phyloP scores from a whole-genome alignment of 2,329 filamentous ascomycete species.

The Stromatinia cepivora region DNA sequence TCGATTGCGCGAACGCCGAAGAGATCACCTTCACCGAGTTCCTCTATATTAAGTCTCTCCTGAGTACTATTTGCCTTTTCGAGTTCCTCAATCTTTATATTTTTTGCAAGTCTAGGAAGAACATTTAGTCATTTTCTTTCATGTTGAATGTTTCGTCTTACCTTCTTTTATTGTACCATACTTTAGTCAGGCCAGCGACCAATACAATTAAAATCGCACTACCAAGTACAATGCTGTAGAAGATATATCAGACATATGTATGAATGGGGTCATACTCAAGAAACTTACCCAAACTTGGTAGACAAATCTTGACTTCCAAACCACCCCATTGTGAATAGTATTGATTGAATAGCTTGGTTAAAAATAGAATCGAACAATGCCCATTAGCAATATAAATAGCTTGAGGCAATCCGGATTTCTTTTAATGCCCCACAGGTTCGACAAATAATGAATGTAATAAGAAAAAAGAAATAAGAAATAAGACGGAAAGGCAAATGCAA shows the following conservation, averaged over 20 bases:
- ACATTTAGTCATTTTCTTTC: background rate
- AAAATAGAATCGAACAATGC: background rate
- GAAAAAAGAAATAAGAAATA: background rate
- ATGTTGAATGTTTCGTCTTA: background rate
- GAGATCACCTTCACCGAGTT: conserved; percentile 26
- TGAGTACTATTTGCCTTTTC: conserved; percentile 16
- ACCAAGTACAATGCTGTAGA: conserved; percentile 17
- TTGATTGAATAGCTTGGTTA: conserved; percentile 11
- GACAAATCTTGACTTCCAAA: conserved; percentile 21
- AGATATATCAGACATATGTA: background rate
- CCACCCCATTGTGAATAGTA: conserved; percentile 23
- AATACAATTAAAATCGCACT: conserved; percentile 10
- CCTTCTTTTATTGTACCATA: conserved; percentile 21
- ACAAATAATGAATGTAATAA: conserved; percentile 1
- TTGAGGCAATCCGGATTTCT: background rate
- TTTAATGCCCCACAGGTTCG: background rate
- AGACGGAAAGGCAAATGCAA: conserved; percentile 5
- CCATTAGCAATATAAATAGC: background rate
- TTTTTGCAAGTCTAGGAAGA: conserved; percentile 18
- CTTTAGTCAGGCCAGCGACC: conserved; percentile 4
- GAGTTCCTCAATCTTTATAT: conserved; percentile 20
- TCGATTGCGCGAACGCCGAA: conserved; percentile 31
- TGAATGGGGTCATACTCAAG: background rate
- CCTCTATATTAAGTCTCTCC: conserved; percentile 20
- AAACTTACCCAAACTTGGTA: conserved; percentile 19